Base-by-base conservation (phyloP, 768 basidiomycete species). In the Naganishia antarctica region DNA sequence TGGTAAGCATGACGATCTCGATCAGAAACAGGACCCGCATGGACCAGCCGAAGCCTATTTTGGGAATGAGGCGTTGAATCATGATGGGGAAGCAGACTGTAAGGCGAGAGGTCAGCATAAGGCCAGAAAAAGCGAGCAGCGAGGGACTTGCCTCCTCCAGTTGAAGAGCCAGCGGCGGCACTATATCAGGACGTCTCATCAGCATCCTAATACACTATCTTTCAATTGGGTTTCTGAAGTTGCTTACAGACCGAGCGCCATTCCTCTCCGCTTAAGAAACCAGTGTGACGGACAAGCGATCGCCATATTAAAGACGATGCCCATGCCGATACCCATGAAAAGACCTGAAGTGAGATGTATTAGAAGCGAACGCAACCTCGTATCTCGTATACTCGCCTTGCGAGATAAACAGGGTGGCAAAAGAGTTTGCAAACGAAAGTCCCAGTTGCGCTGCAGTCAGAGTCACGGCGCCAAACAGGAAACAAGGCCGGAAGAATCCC, bases 231-330 rank as follows among this genome's bases (percentile, higher is more conserved):
- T n/a, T n/a, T n/a, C n/a, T n/a, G n/a, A 25, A 41, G 23, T 49
- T 21, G 40, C 53, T 57, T 26, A 57, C 53, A 57, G 53, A 40
- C 82, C 77, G 73, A 83, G 80, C 7, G 77, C 80, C 18, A 83
- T 68, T 11, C 79, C 77, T 4, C 82, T 74, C 25, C 75, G 73
- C 25, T 73, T 73, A 28, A 73, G 60, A 60, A 83, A 84, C 71
- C 83, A 80, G 47, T 82, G 81, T 12, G 81, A 79, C 16, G 82
- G 65, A 28, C 83, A 76, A 4, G 80, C 80, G 7, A 83, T 68
- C 2, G 80, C 74, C 2, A 85, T 86, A 31, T 83, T 78, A 66
- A 82, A 84, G 43, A 81, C 78, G 53, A 82, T 67, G 3, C 84
- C 85, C 41, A 81, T 78, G 2, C 82, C 83, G 28, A 85, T 78